phyloP scores from a whole-genome alignment of 345 rosid species.

The Arabidopsis suecica region DNA sequence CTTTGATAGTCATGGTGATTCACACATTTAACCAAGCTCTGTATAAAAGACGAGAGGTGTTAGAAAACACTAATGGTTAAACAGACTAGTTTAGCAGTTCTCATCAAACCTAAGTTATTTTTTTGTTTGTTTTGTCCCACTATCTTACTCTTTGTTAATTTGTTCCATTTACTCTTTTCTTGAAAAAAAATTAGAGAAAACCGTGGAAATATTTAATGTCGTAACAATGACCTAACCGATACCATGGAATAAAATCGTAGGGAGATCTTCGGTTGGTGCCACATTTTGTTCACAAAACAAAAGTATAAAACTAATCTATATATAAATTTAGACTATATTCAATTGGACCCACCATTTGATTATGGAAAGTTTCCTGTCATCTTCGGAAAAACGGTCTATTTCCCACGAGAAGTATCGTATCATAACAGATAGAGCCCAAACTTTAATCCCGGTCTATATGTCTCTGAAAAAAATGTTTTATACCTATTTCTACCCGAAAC shows the following conservation, averaged over 20 bases:
- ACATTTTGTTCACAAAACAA: conserved; percentile 15
- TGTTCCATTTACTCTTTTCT: neutral
- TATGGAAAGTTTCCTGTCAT: conserved; percentile 14
- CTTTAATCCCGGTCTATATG: no score
- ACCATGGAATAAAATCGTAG: conserved; percentile 35
- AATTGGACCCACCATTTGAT: conserved; percentile 15
- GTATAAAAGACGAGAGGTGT: no score
- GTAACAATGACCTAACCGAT: conserved; percentile 6
- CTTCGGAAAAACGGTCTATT: no score
- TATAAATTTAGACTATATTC: conserved; percentile 12
- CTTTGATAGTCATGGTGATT: neutral
- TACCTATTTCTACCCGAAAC: no score
- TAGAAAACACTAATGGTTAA: neutral
- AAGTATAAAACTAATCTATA: conserved; percentile 2
- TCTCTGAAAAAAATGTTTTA: no score
- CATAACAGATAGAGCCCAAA: no score
- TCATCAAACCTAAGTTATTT: no score
- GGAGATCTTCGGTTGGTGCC: conserved; percentile 41
- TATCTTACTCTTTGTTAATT: neutral
- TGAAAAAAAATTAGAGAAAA: neutral
- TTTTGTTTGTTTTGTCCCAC: no score
- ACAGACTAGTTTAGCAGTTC: neutral
- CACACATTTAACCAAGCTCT: neutral
- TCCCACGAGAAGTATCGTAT: no score
- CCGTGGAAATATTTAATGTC: neutral